Evolutionary conservation across 306 rosid species (phyloP), one percentile per base, ranked within the genome.

Genomic region (Lablab purpureus): DNA sequence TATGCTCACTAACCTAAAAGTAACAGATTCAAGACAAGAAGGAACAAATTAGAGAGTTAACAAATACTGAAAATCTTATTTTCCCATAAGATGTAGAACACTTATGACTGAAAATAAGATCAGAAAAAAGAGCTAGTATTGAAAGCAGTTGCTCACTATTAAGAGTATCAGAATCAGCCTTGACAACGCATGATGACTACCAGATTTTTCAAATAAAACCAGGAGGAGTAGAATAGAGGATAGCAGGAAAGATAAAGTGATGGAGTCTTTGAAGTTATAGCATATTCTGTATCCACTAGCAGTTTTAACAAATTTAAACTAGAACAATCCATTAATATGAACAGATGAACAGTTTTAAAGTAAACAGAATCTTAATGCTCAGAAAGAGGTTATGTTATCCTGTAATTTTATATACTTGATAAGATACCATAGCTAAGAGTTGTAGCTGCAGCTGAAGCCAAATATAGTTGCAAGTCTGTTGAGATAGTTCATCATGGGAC

Each of bases 401-500:
- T 41, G 71, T 22, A 66, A 32, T 40, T 76, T 75, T 10, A 75
- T 59, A 69, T 23, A 71, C 52, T 40, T 46, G n/a, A 37, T 47
- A 43, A 36, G 46, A 82, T 41, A 10, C 36, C 23, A 66, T 66
- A 52, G n/a, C 46, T 14, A 58, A 68, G 64, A 69, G 67, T 60
- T 69, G 73, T 41, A 47, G 64, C 72, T n/a, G 15, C 77, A 18
- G 17, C 73, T 60, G 45, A 63, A 27, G 27, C 60, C 8, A 22
- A 76, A 76, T 25, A 36, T 58, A 36, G 76, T 32, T 50, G 54
- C 49, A 30, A 70, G 34, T 10, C 63, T 62, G 65, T 51, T 59
- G 36, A 60, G 73, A 76, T 70, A 76, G 28, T 60, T 62, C 51
- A 51, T 51, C 32, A 50, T 21, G 56, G 47, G 65, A 60, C 46